Conservation (phyloP, 1,284 basidiomycete species). For the Lentinula novae-zelandiae region DNA sequence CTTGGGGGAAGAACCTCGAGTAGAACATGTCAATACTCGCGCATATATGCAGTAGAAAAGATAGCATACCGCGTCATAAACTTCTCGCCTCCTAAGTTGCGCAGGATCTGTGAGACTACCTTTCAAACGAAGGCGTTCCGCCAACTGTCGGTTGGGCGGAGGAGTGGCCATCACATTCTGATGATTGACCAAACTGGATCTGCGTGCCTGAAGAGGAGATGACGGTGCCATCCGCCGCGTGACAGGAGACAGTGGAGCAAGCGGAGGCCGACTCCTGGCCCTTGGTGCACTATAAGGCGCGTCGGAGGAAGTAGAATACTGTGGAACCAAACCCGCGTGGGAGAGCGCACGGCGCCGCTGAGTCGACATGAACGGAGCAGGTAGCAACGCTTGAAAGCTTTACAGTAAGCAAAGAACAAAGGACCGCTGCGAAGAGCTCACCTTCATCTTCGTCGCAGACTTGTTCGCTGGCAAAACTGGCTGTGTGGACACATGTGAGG, state of each 20-base stretch:
- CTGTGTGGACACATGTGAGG: conserved; percentile 33
- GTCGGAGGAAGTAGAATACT: background rate
- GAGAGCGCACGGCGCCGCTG: conserved; percentile 60
- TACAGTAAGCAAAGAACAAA: conserved; percentile 13
- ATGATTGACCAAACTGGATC: conserved; percentile 11
- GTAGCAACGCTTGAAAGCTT: conserved; percentile 44
- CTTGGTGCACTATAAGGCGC: conserved; percentile 4
- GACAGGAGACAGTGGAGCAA: conserved; percentile 16
- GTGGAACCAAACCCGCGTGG: conserved; percentile 22
- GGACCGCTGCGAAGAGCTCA: conserved; percentile 19
- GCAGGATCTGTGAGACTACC: conserved; percentile 73
- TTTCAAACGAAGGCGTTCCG: conserved; percentile 58
- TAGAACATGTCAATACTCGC: conserved; percentile 15
- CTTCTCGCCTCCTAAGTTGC: conserved; percentile 57
- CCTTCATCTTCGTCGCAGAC: conserved; percentile 40
- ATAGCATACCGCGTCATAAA: conserved; percentile 41
- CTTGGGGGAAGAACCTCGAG: conserved; percentile 22
- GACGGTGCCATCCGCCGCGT: conserved; percentile 14
- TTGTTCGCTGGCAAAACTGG: conserved; percentile 43
- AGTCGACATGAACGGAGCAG: conserved; percentile 56
- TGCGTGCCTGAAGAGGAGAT: conserved; percentile 16
- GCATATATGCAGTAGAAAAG: background rate
- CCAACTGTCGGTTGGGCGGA: conserved; percentile 57
- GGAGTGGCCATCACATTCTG: conserved; percentile 48
- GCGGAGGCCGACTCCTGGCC: background rate